These are phyloP conservation scores for Adansonia rubrostipa DNA, from an alignment of 441 rosid genomes.

Conservation along the genomic window DNA sequence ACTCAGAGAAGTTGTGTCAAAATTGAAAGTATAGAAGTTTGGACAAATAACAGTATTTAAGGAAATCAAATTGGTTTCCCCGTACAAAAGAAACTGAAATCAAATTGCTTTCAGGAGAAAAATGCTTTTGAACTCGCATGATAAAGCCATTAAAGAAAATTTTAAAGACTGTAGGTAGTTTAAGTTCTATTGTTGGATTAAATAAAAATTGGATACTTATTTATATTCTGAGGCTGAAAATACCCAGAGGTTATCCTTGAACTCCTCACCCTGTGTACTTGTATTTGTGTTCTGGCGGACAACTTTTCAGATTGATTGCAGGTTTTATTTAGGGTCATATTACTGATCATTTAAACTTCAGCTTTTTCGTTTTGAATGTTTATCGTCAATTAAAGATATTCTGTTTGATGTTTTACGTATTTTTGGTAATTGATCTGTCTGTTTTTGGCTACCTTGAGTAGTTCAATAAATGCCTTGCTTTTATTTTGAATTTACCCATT, in stretches of 20 bases:
- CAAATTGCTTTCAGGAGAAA: not conserved
- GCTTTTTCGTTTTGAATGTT: not conserved
- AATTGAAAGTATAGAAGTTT: not conserved
- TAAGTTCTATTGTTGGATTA: not conserved
- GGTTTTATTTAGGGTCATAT: not conserved
- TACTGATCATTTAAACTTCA: not conserved
- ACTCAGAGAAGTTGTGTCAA: not conserved
- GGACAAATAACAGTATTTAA: not conserved
- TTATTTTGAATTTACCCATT: conserved; percentile 23
- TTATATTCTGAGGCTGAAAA: conserved; percentile 10
- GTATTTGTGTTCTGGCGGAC: not conserved
- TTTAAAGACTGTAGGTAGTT: not conserved
- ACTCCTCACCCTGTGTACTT: not conserved
- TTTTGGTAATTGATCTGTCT: conserved; percentile 15
- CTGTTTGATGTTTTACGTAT: conserved; percentile 24
- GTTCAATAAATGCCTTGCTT: conserved; percentile 14
- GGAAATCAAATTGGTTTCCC: conserved; percentile 4
- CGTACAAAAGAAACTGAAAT: not conserved
- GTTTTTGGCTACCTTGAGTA: conserved; percentile 22
- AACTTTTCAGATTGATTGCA: not conserved
- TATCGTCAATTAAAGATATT: conserved; percentile 19
- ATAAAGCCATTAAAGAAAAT: not conserved
- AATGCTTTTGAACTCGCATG: not conserved
- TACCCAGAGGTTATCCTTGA: not conserved
- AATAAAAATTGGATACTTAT: not conserved